A percentile compares a stretch with the other conserved stretches of the same genome.
phyloP scores from a whole-genome alignment of 2,329 filamentous ascomycete species.

The Arthrobotrys megalospora region DNA sequence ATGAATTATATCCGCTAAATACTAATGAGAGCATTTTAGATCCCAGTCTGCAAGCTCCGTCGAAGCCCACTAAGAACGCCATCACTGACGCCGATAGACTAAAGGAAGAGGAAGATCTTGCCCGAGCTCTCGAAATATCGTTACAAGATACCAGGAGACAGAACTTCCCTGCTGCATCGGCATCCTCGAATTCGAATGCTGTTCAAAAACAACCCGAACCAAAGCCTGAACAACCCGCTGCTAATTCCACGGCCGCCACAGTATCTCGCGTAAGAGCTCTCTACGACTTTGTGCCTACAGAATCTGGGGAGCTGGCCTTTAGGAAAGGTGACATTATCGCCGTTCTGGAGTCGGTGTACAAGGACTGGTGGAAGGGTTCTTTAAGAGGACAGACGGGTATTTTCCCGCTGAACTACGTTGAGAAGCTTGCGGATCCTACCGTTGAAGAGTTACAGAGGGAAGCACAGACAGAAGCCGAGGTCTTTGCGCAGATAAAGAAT shows the following conservation, averaged over 20 bases:
- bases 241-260: conserved; percentile 93
- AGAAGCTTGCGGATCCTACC: conserved; percentile 95
- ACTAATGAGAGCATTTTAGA: conserved; percentile 71
- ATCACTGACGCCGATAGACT: conserved; percentile 91
- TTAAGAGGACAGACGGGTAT: conserved; percentile 95
- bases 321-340: conserved; percentile 97
- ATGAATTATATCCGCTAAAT: conserved; percentile 11
- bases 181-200: conserved; percentile 65
- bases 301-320: conserved; percentile 94
- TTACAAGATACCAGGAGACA: conserved; percentile 85
- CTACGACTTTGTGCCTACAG: conserved; percentile 94
- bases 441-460: conserved; percentile 94
- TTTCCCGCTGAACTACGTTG: conserved; percentile 98
- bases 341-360: conserved; percentile 96
- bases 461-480: conserved; percentile 91
- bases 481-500: conserved; percentile 82
- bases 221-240: conserved; percentile 71
- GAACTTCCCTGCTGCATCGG: conserved; percentile 69
- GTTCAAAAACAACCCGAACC: conserved; percentile 68
- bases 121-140: conserved; percentile 93
- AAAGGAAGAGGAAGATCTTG: conserved; percentile 96
- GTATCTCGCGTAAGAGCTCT: conserved; percentile 93
- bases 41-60: conserved; percentile 89
- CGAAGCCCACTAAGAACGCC: conserved; percentile 91
- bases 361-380: conserved; percentile 99